Conservation (phyloP, 106 monocot genomes). For the Dioscorea dumetorum region DNA sequence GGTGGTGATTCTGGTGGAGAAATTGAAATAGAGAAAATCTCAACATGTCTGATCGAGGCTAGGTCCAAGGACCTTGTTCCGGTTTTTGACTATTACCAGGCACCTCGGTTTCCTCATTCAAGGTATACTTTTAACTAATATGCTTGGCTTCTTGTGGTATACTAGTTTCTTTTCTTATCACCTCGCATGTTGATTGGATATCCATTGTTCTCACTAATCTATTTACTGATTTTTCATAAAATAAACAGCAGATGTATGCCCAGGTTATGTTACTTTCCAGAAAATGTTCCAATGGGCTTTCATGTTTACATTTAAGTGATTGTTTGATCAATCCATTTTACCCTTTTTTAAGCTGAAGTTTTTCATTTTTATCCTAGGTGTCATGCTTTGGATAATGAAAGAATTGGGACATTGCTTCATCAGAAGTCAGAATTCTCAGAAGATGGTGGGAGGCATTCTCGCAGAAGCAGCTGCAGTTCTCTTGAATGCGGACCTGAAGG, state of each 20-base stretch:
- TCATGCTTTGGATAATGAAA: conserved; percentile 12
- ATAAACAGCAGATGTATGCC: too few relatives aligned
- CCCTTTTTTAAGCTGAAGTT: too few relatives aligned
- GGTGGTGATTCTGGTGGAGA: conserved; percentile 35
- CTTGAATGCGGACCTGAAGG: conserved; percentile 31
- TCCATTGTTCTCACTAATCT: too few relatives aligned
- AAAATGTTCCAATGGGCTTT: too few relatives aligned
- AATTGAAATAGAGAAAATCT: conserved; percentile 69
- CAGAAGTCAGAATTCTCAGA: conserved; percentile 29
- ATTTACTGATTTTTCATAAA: too few relatives aligned
- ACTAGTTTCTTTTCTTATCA: too few relatives aligned
- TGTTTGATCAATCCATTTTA: too few relatives aligned
- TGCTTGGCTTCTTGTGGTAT: too few relatives aligned
- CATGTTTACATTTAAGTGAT: too few relatives aligned
- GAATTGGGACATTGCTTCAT: conserved; percentile 11
- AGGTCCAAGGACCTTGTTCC: conserved; percentile 77
- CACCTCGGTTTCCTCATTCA: conserved; percentile 42
- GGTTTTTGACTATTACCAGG: conserved; percentile 58
- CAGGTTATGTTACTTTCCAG: too few relatives aligned
- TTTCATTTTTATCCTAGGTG: conserved; percentile 12
- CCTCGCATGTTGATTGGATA: too few relatives aligned
- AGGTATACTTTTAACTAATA: conserved; percentile 28
- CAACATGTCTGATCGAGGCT: conserved; percentile 48
- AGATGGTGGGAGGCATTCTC: conserved; percentile 19
- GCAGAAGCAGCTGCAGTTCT: conserved; percentile 48